Conservation (phyloP, 2,329 filamentous ascomycete genomes). For the Trichoderma pleuroti region DNA sequence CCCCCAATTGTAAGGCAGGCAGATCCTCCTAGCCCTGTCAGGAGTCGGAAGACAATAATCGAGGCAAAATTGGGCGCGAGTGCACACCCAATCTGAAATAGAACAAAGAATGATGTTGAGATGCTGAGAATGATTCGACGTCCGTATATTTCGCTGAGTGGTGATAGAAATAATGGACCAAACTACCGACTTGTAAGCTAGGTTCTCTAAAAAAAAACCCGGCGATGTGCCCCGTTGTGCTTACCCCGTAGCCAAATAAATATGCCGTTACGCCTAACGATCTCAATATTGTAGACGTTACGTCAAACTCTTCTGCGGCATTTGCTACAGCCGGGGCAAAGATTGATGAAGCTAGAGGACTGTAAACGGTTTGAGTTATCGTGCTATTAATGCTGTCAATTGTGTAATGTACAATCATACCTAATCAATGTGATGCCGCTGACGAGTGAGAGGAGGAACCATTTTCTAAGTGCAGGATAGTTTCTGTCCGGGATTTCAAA, state of each 20-base stretch:
- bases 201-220: no score
- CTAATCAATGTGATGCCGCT: constrained; percentile 45
- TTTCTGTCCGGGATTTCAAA: constrained; percentile 31
- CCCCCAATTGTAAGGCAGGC: constrained; percentile 53
- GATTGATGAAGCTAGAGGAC: constrained; percentile 51
- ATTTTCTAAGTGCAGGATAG: constrained; percentile 47
- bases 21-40: constrained; percentile 57
- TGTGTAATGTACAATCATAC: not conserved
- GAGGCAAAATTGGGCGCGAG: constrained; percentile 51
- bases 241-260: constrained; percentile 57
- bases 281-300: constrained; percentile 48
- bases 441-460: constrained; percentile 44
- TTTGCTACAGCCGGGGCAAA: constrained; percentile 65
- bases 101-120: constrained; percentile 58
- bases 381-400: not conserved
- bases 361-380: constrained; percentile 20
- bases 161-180: constrained; percentile 55
- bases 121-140: constrained; percentile 52
- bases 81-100: constrained; percentile 63
- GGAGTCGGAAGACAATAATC: constrained; percentile 57
- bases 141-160: constrained; percentile 63
- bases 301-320: constrained; percentile 59
- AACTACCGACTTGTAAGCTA: not conserved
- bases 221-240: not conserved
- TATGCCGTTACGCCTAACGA: constrained; percentile 66